A percentile compares a stretch with the other conserved stretches of the same genome.
These are phyloP conservation scores for Colletotrichum limetticola DNA, from an alignment of 2,329 filamentous ascomycete species.

Conservation along the genomic window DNA sequence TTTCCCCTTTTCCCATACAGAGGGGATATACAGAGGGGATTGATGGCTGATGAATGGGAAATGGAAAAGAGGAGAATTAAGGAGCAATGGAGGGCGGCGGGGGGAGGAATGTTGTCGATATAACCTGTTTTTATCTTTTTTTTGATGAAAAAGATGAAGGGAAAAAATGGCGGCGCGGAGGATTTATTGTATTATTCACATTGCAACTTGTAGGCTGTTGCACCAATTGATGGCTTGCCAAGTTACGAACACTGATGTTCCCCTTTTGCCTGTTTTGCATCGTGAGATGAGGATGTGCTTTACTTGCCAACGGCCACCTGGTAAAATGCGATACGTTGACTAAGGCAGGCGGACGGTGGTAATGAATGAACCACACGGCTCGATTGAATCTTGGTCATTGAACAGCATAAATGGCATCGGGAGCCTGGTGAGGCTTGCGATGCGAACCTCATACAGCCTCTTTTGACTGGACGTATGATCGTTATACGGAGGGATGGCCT, in stretches of 20 bases:
- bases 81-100: background rate
- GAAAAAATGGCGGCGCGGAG: background rate
- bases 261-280: background rate
- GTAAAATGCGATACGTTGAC: too few species aligned
- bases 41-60: background rate
- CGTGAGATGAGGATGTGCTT: background rate
- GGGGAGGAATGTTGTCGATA: background rate
- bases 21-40: background rate
- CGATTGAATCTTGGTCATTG: too few species aligned
- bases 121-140: background rate
- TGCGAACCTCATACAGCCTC: too few species aligned
- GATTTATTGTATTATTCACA: slow-evolving; percentile 24
- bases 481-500: too few species aligned
- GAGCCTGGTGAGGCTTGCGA: too few species aligned
- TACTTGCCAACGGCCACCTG: too few species aligned
- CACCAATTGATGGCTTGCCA: slow-evolving; percentile 22
- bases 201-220: slow-evolving; percentile 21
- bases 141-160: slow-evolving; percentile 6
- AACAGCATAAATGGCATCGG: too few species aligned
- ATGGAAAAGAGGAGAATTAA: background rate
- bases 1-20: background rate
- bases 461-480: too few species aligned
- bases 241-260: slow-evolving; percentile 1
- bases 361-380: too few species aligned
- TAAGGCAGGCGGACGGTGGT: too few species aligned